Percentiles rank a stretch among this genome's conserved stretches.
These are phyloP conservation scores for Tagetes erecta DNA, from an alignment of 129 eudicot genomes.

Conservation along the genomic window DNA sequence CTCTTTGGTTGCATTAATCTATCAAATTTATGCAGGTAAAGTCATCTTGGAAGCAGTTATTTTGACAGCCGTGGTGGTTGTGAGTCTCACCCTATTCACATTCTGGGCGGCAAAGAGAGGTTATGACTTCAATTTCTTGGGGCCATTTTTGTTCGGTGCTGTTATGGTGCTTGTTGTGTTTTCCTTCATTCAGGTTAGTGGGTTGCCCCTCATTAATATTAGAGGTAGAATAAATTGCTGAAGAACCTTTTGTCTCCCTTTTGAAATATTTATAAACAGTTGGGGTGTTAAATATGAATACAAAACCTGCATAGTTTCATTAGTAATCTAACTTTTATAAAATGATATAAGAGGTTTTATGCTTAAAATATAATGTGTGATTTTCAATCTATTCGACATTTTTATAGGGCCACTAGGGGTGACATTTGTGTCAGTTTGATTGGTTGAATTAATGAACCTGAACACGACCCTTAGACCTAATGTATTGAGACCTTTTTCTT, in stretches of 20 bases:
- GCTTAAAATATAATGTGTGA: background rate
- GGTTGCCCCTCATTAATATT: background rate
- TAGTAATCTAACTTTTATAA: background rate
- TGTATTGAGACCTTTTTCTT: background rate
- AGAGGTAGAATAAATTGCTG: background rate
- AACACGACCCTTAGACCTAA: background rate
- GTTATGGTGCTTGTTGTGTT: slow-evolving; percentile 52
- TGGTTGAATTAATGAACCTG: background rate
- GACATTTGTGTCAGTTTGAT: background rate
- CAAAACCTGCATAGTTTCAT: background rate
- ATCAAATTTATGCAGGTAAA: slow-evolving; percentile 42
- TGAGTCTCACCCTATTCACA: slow-evolving; percentile 67
- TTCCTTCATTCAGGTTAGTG: slow-evolving; percentile 56
- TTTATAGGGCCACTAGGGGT: background rate
- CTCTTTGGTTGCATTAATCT: background rate
- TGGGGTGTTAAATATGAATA: background rate
- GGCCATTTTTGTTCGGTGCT: slow-evolving; percentile 68
- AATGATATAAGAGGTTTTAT: background rate
- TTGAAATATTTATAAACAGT: background rate
- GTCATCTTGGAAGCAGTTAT: slow-evolving; percentile 65
- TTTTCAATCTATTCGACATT: background rate
- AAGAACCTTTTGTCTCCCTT: background rate
- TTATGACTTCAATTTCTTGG: slow-evolving; percentile 65
- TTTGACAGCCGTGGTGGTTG: slow-evolving; percentile 54
- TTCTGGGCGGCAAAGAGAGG: slow-evolving; percentile 77